Evolutionary conservation across 495 filamentous ascomycete species (phyloP), one percentile per base, ranked within the genome.

Genomic region (Lindgomyces ingoldianus): DNA sequence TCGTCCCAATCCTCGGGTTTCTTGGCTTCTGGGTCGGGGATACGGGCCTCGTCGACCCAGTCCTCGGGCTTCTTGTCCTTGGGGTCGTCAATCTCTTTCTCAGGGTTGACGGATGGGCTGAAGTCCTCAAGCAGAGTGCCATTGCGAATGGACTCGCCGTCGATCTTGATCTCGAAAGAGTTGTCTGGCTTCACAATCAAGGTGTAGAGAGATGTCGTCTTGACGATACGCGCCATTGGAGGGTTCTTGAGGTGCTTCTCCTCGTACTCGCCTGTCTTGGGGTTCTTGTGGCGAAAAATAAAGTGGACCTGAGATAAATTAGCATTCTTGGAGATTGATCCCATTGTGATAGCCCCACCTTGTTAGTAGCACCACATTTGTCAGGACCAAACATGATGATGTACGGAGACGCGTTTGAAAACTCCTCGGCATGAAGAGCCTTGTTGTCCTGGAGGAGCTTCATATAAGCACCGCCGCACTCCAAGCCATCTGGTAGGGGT

Each of bases 221-320:
- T 97, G 80, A 84, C 83, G 75, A 93, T 95, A 72, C 87, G 87
- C 73, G 93, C 92, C 52, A 87, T 80, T 44, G 95, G 91, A 42
- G 94, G 86, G 70, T 84, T 83, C 76, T 85, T 89, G 56, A 98
- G 84, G 81, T 99, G 95, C 86, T 99, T 99, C 89, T 99, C 95
- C 84, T 98, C 94, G 72, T 99, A 99, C 78, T 97, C 93, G 78
- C 94, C 93, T 51, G 91, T 97, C 89, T 96, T 98, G 73, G 95
- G 95, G 86, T 98, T 99, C 89, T 98, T 99, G 90, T 98, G 95
- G 76, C 94, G 93, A 89, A 99, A 95, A 79, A 99, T 99, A 81
- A 99, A 96, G 84, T 99, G 95, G 59, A 99, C 91, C 85, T 87
- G 57, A n/a, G 24, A 18, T 8, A 0, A 2, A 49, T 67, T 44